Evolutionary conservation across 805 yeast genomes (phyloP).

Genomic region (Cephaloascus albidus): DNA sequence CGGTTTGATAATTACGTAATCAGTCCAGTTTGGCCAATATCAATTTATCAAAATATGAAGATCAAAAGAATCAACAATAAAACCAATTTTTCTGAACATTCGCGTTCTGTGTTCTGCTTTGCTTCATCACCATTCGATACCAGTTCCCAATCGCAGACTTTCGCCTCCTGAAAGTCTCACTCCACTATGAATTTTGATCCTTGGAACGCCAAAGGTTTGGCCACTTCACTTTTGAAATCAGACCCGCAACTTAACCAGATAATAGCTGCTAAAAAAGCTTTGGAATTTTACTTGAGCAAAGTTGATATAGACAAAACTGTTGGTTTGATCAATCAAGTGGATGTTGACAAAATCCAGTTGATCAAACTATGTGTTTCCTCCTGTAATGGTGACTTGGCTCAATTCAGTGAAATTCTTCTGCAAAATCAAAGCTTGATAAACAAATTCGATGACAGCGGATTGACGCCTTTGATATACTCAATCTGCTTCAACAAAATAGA

Average conservation of each 20-base stretch:
- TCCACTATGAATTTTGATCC: not conserved
- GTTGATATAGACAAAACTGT: conserved; percentile 1
- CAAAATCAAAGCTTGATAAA: conserved; percentile 13
- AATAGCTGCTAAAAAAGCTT: conserved; percentile 15
- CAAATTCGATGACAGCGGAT: conserved; percentile 15
- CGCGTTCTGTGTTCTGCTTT: too few relatives aligned
- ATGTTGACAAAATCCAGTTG: conserved; percentile 3
- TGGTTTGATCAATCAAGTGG: too few relatives aligned
- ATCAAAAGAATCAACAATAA: too few relatives aligned
- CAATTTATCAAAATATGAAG: too few relatives aligned
- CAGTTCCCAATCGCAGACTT: too few relatives aligned
- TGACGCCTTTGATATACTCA: conserved; percentile 34
- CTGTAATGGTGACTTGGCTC: conserved; percentile 26
- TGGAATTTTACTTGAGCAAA: conserved; percentile 4
- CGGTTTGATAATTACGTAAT: too few relatives aligned
- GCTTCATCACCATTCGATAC: too few relatives aligned
- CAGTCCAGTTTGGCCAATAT: too few relatives aligned
- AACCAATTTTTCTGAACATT: too few relatives aligned
- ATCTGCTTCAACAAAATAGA: conserved; percentile 42
- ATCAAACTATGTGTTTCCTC: conserved; percentile 20
- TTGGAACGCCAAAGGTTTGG: not conserved
- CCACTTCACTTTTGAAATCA: not conserved
- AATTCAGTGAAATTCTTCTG: conserved; percentile 17
- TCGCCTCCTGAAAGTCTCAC: too few relatives aligned
- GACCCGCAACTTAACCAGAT: conserved; percentile 19